Evolutionary conservation across 176 grass and related monocot genomes (phyloP), one percentile per base, ranked within the genome.

Genomic region (Pontederia crassipes): DNA sequence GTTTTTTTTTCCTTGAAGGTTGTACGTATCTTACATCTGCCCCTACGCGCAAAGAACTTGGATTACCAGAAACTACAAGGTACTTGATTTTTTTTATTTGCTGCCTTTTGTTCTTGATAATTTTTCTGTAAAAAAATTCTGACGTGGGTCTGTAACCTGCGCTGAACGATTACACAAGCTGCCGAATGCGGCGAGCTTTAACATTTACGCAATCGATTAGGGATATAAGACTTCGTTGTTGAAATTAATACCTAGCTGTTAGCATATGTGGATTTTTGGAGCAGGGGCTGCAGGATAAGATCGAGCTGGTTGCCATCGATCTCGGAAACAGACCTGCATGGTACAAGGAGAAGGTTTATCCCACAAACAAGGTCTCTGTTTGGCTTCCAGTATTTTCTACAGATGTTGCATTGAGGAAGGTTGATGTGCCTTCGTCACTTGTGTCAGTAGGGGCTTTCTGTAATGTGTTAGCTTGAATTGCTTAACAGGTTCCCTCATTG

Each of bases 21-120:
- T 93, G 58, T 93, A 87, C 16, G 65, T 84, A 28, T 65, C 63
- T 32, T 93, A 93, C 74, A 46, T 65, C 57, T 87, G 89, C 64
- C 83, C 89, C 18, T 93, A 67, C 46, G 83, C 83, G 0, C 88
- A 84, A 71, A 83, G 88, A 4, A 72, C 77, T 14, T 93, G 88
- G 83, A 61, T 87, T 12, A 28, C 72, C 20, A 75, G 83, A 68
- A 93, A 93, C 71, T 75, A 59, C 62, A 87, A 93, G 88, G 88
- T 93, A 72, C 18, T 12, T 8, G 20, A 24, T 24, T 56, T n/a
- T 15, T 24, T 24, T 24, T 20, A n/a, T 57, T 57, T 11, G 56
- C 18, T 28, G 8, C 8, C 10, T 12, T 59, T 59, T 59, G 7
- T 59, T 59, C 17, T 20, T 59, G 24, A 24, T 11, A 11, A 40